Evolutionary conservation across 1,284 basidiomycete genomes (phyloP), one percentile per base, ranked within the genome.

Genomic region (Puccinia novopanici): DNA sequence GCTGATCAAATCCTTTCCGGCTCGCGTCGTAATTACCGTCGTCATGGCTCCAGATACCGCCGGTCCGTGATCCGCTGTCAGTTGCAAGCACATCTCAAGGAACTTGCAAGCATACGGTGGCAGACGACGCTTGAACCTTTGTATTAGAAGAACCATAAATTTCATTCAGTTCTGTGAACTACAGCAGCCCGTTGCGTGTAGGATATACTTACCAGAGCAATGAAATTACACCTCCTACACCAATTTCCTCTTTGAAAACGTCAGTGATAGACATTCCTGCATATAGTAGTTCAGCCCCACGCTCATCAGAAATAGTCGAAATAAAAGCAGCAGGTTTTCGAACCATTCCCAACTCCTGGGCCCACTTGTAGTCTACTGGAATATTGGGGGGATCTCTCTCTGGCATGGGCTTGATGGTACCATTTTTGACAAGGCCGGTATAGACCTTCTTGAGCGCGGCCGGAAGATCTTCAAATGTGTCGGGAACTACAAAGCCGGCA

Each of bases 301-400:
- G 93, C 89, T 99, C 97, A 88, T 99, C 97, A 81, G 95, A 98
- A 87, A 99, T 99, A 83, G 97, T 98, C 75, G 95, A 98, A 89
- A 99, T 98, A 90, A 99, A 99, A 17, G 96, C 95, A 63, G 96
- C 95, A 57, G 96, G 96, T 89, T 98, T 98, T 86, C 96, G 92
- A 87, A 99, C 95, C 86, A 98, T 91, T 81, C 96, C 96, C 81
- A 98, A 92, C 88, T 98, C 96, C 89, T 89, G 87, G 63, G 96
- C 96, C 96, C 96, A 98, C 89, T 98, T 97, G 92, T 98, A 99
- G 89, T 99, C 96, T 93, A 98, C 96, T 40, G 96, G 96, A 86
- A 98, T 98, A 83, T 93, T 91, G 30, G 96, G 96, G 45, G n/a
- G n/a, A n/a, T n/a, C n/a, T n/a, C n/a, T n/a, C n/a, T n/a, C n/a